phyloP scores from a whole-genome alignment of 2,329 filamentous ascomycete genomes.

The Colletotrichum siamense region DNA sequence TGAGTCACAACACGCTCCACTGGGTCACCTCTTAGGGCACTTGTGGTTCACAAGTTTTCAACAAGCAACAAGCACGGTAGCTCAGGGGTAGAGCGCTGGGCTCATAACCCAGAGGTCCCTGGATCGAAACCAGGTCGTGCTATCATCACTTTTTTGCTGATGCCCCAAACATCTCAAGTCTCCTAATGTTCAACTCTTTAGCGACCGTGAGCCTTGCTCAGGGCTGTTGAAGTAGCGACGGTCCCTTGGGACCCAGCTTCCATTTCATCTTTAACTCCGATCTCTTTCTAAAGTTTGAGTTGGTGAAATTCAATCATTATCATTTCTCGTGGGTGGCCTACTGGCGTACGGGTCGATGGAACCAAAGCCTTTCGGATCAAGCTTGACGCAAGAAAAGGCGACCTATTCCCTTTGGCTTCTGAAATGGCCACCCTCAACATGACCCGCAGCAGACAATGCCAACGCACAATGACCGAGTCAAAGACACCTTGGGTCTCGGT shows the following conservation, averaged over 20 bases:
- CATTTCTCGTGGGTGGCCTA: fast-evolving
- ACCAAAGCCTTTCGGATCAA: not conserved
- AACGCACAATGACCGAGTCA: not conserved
- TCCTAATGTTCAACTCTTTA: not conserved
- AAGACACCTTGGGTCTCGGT: not conserved
- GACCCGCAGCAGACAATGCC: not conserved
- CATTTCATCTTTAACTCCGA: too few species aligned
- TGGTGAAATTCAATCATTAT: too few species aligned
- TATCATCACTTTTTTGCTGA: not conserved
- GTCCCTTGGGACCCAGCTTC: too few species aligned
- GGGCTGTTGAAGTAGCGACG: too few species aligned
- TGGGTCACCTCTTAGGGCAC: not conserved
- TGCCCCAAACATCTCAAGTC: too few species aligned
- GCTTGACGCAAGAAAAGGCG: fast-evolving
- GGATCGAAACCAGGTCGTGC: constrained; percentile 15
- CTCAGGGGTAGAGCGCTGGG: constrained; percentile 16
- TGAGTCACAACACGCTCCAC: constrained; percentile 3
- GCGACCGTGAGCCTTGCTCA: too few species aligned
- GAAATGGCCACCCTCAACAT: fast-evolving
- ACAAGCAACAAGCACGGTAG: not conserved
- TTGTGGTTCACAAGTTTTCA: not conserved
- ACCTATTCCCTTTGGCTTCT: not conserved
- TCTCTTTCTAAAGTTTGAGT: too few species aligned
- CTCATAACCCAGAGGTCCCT: constrained; percentile 16
- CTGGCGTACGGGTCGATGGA: fast-evolving